Evolutionary conservation across 164 flowering plant species (phyloP).

Genomic region (Taxillus chinensis): DNA sequence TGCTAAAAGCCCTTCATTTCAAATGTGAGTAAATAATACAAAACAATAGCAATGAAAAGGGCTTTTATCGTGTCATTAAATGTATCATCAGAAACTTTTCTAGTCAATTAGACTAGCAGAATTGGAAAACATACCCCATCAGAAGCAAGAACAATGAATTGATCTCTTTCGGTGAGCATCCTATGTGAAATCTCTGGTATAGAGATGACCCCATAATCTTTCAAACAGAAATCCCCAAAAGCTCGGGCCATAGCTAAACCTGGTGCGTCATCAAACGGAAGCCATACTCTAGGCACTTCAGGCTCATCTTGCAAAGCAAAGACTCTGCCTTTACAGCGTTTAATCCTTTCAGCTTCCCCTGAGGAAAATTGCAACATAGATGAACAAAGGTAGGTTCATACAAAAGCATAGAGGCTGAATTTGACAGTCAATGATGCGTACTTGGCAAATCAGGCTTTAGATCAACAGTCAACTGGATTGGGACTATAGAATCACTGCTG

Average conservation of each 20-base stretch:
- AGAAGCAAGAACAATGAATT: constrained; percentile 87
- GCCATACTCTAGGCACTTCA: constrained; percentile 83
- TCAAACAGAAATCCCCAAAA: constrained; percentile 95
- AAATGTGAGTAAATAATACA: neutral
- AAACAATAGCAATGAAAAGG: neutral
- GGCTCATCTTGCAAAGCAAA: constrained; percentile 97
- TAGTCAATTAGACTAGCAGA: neutral
- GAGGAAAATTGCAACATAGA: constrained; percentile 4
- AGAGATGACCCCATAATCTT: constrained; percentile 91
- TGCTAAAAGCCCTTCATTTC: too few species aligned
- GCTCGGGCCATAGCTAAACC: constrained; percentile 99
- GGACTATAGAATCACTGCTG: constrained; percentile 47
- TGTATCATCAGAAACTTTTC: too few species aligned
- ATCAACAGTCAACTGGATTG: constrained; percentile 76
- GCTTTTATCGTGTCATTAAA: too few species aligned
- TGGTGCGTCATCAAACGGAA: constrained; percentile 82
- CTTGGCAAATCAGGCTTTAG: constrained; percentile 89
- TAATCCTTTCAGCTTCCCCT: constrained; percentile 96
- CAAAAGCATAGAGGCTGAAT: neutral
- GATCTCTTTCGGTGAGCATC: constrained; percentile 64
- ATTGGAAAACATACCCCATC: constrained; percentile 70
- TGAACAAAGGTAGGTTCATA: constrained; percentile 2
- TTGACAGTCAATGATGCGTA: constrained; percentile 19
- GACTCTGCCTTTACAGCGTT: constrained; percentile 84
- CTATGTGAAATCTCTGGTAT: constrained; percentile 79